Evolutionary conservation across 441 rosid species (phyloP).

Genomic region (Corymbia calophylla): DNA sequence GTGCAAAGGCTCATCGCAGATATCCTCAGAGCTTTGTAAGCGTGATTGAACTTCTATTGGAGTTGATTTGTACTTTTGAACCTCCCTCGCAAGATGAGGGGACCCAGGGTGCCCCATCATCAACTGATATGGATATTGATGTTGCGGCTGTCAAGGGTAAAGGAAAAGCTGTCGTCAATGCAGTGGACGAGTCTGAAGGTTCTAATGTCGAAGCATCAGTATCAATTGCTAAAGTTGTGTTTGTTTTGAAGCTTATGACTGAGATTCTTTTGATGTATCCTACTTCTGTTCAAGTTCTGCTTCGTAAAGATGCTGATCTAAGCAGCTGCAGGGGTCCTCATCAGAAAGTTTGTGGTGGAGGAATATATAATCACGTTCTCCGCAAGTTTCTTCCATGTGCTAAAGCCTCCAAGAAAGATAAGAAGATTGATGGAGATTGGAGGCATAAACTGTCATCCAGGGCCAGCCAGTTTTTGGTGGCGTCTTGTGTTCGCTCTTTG

Average conservation of each 20-base stretch:
- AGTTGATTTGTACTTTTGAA: constrained; percentile 52
- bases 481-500: constrained; percentile 84
- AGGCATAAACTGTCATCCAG: constrained; percentile 75
- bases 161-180: constrained; percentile 80
- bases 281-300: constrained; percentile 75
- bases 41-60: constrained; percentile 93
- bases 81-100: constrained; percentile 67
- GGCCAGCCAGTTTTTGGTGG: constrained; percentile 87
- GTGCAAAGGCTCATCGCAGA: constrained; percentile 65
- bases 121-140: constrained; percentile 91
- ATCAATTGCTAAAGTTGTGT: constrained; percentile 78
- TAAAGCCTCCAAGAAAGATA: constrained; percentile 59
- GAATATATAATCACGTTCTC: constrained; percentile 83
- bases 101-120: constrained; percentile 28
- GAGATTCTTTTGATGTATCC: constrained; percentile 87
- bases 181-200: constrained; percentile 48
- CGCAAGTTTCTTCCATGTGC: constrained; percentile 71
- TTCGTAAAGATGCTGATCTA: constrained; percentile 78
- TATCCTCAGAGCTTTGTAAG: constrained; percentile 75
- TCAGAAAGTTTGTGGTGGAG: constrained; percentile 55
- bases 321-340: constrained; percentile 49
- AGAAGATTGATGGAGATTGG: constrained; percentile 89
- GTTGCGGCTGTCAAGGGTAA: constrained; percentile 70
- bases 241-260: constrained; percentile 85
- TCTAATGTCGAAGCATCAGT: constrained; percentile 63